A percentile compares a stretch with the other conserved stretches of the same genome.
These are phyloP conservation scores for Intubia oerlemansii DNA, from an alignment of 2,329 filamentous ascomycete genomes.

Conservation along the genomic window DNA sequence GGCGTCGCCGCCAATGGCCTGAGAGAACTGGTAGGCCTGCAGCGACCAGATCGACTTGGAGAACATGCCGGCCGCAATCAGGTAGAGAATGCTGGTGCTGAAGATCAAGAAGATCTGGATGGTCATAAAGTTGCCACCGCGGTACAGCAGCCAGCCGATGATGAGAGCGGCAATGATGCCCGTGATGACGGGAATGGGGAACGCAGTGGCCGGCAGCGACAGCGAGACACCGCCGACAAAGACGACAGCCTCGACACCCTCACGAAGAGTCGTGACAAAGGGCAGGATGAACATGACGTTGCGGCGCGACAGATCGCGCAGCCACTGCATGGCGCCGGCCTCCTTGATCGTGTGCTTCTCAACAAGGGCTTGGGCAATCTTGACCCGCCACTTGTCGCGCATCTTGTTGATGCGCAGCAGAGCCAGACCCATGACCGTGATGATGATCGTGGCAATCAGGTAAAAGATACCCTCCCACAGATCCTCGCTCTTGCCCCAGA, in stretches of 20 bases:
- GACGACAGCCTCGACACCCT: slow-evolving; percentile 70
- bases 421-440: slow-evolving; percentile 60
- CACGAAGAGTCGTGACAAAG: slow-evolving; percentile 70
- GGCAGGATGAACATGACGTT: slow-evolving; percentile 76
- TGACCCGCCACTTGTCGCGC: slow-evolving; percentile 72
- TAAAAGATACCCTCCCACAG: slow-evolving; percentile 68
- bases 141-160: slow-evolving; percentile 56
- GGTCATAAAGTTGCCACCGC: slow-evolving; percentile 8
- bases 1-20: slow-evolving; percentile 33
- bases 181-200: slow-evolving; percentile 55
- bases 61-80: slow-evolving; percentile 63
- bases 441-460: slow-evolving; percentile 56
- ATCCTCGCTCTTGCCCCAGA: slow-evolving; percentile 47
- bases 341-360: slow-evolving; percentile 15
- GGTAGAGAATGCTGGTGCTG: slow-evolving; percentile 61
- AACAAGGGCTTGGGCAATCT: slow-evolving; percentile 52
- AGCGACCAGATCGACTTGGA: slow-evolving; percentile 54
- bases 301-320: slow-evolving; percentile 39
- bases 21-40: slow-evolving; percentile 28
- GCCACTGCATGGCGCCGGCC: slow-evolving; percentile 11
- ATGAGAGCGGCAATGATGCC: slow-evolving; percentile 45
- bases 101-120: slow-evolving; percentile 40
- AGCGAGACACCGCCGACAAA: slow-evolving; percentile 75
- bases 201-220: slow-evolving; percentile 48
- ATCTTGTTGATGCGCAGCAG: slow-evolving; percentile 66